These are phyloP conservation scores for Solanum etuberosum DNA, from an alignment of 257 asterid genomes.

Conservation along the genomic window DNA sequence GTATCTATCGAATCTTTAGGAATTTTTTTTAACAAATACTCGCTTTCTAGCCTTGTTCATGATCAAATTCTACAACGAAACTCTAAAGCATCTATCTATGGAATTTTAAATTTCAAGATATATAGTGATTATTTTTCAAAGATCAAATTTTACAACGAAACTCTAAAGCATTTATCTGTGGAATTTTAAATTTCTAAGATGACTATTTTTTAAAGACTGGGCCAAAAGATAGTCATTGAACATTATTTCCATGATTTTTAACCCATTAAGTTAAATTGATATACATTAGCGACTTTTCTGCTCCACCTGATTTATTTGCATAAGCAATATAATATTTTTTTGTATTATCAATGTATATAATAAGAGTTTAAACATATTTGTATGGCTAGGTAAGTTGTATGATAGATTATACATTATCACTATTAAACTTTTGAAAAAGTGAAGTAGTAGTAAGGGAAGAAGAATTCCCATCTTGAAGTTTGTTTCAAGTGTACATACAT, in stretches of 20 bases:
- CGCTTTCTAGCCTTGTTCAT: not conserved
- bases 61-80: not conserved
- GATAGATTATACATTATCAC: not conserved
- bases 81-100: not conserved
- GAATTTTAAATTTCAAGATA: not conserved
- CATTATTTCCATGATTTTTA: not conserved
- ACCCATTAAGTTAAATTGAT: not conserved
- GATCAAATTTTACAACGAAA: not conserved
- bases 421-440: not conserved
- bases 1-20: no score
- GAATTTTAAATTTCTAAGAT: not conserved
- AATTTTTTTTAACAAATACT: no score
- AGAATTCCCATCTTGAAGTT: not conserved
- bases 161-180: not conserved
- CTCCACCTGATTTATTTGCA: not conserved
- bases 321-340: not conserved
- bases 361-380: not conserved
- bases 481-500: not conserved
- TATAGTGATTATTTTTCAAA: not conserved
- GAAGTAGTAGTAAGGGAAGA: not conserved
- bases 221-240: not conserved
- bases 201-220: not conserved
- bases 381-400: not conserved
- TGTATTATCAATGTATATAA: not conserved
- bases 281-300: no score